Base-by-base conservation (phyloP, 345 rosid species). In the Salix brachista region DNA sequence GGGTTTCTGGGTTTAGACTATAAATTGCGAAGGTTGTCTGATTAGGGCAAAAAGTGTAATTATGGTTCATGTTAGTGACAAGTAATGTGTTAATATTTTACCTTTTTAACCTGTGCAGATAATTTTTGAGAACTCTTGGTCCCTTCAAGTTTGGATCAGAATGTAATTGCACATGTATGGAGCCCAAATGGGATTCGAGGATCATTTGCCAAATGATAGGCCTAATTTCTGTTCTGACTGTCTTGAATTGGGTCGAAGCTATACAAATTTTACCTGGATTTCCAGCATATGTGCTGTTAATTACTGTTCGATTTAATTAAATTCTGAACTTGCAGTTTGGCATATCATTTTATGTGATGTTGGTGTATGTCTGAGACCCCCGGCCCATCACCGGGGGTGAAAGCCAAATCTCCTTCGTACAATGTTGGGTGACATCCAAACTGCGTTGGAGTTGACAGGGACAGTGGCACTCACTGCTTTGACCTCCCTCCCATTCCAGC, bases 41-140 rank as follows among this genome's bases (percentile, higher is more conserved):
- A 16, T 32, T 48, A 23, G 21, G 42, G 25, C 2, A 37, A 41
- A 42, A 52, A 19, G 6, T 84, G 81, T 62, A 82, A 71, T 71
- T 75, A 74, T 39, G 69, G 46, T 26, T 60, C 77, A 64, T 69
- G 60, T 52, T 36, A 54, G 52, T 52, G 75, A 60, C 69, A 56
- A 67, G 68, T 13, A 13, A 12, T 5, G 18, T 34, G 37, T 65
- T 65, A 0, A 32, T 17, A 17, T 13, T 30, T 28, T 16, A 26
- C 67, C 34, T 26, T 62, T 26, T 62, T 19, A 4, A 26, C 30
- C 3, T 13, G 36, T 23, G 36, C 1, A 23, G 4, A 64, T 28
- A 25, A 36, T 19, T 52, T 50, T 18, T 50, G 56, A 50, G 56
- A 18, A 5, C 56, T 50, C 7, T 17, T 7, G 56, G n/a, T 17